Percentiles rank a stretch among this genome's conserved stretches.
Evolutionary conservation across 306 rosid species (phyloP).

Genomic region (Albizia julibrissin): DNA sequence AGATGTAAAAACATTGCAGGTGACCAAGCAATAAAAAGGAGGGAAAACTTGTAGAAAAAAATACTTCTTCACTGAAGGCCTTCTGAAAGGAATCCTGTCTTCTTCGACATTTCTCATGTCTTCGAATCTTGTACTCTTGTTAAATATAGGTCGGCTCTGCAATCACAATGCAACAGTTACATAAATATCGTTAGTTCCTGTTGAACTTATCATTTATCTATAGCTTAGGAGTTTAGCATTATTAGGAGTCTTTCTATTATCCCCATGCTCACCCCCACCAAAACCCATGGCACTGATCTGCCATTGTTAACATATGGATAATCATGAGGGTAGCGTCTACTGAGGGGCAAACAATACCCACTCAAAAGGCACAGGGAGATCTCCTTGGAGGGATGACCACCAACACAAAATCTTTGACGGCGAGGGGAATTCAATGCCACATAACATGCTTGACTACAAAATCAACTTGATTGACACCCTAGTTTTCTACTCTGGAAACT

Average conservation of each 20-base stretch:
- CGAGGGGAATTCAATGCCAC: background rate
- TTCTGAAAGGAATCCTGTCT: slow-evolving; percentile 60
- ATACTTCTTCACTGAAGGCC: slow-evolving; percentile 66
- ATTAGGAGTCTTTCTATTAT: background rate
- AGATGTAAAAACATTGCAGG: background rate
- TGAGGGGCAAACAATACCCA: background rate
- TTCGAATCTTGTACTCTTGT: slow-evolving; percentile 76
- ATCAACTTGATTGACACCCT: background rate
- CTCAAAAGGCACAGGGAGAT: background rate
- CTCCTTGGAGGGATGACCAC: background rate
- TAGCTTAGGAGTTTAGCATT: background rate
- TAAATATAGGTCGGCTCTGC: slow-evolving; percentile 78
- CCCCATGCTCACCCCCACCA: background rate
- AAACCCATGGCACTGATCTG: background rate
- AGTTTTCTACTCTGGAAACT: background rate
- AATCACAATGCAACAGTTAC: slow-evolving; percentile 5
- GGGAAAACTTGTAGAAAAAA: background rate
- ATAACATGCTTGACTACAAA: background rate
- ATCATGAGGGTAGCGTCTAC: background rate
- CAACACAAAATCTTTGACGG: background rate
- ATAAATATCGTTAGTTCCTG: background rate
- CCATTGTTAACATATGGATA: background rate
- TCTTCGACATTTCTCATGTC: slow-evolving; percentile 69
- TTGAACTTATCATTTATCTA: background rate
- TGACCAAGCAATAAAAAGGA: background rate